Evolutionary conservation across 352 stramenopile species (phyloP).

Genomic region (Phytophthora foliorum): DNA sequence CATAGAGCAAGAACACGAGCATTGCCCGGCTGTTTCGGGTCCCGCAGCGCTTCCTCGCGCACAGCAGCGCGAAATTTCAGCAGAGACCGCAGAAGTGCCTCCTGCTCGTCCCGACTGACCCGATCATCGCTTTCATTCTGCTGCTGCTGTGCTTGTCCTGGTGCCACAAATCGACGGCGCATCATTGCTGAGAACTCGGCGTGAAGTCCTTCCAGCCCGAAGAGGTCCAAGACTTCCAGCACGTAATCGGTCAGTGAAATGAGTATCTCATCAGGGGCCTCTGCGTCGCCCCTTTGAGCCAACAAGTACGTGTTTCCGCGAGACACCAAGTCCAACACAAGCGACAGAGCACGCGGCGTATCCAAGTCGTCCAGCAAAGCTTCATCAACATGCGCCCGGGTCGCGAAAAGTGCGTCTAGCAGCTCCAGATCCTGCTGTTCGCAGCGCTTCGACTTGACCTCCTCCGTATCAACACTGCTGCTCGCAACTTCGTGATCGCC

Average conservation of each 20-base stretch:
- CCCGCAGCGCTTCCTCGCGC: constrained; percentile 61
- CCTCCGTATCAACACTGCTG: neutral
- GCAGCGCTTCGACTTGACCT: constrained; percentile 55
- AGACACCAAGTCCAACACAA: constrained; percentile 79
- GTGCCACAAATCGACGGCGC: constrained; percentile 32
- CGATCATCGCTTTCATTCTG: constrained; percentile 2
- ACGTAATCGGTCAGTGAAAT: constrained; percentile 67
- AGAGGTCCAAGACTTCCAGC: constrained; percentile 75
- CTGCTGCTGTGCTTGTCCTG: constrained; percentile 26
- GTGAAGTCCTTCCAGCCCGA: constrained; percentile 68
- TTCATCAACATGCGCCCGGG: constrained; percentile 61
- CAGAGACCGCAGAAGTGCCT: constrained; percentile 57
- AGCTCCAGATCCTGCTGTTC: constrained; percentile 66
- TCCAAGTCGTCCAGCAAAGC: constrained; percentile 92
- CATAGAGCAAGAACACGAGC: constrained; percentile 66
- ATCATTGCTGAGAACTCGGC: constrained; percentile 59
- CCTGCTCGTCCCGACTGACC: constrained; percentile 37
- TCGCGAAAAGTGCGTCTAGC: constrained; percentile 57
- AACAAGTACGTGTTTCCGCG: constrained; percentile 70
- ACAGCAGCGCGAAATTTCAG: constrained; percentile 73
- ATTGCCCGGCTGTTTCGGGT: constrained; percentile 50
- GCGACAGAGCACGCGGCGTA: constrained; percentile 76
- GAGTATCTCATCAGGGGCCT: constrained; percentile 65
- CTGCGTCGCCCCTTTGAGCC: constrained; percentile 29
- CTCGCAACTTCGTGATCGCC: constrained; percentile 26